phyloP scores from a whole-genome alignment of 2,329 filamentous ascomycete genomes.

The Venturia effusa region DNA sequence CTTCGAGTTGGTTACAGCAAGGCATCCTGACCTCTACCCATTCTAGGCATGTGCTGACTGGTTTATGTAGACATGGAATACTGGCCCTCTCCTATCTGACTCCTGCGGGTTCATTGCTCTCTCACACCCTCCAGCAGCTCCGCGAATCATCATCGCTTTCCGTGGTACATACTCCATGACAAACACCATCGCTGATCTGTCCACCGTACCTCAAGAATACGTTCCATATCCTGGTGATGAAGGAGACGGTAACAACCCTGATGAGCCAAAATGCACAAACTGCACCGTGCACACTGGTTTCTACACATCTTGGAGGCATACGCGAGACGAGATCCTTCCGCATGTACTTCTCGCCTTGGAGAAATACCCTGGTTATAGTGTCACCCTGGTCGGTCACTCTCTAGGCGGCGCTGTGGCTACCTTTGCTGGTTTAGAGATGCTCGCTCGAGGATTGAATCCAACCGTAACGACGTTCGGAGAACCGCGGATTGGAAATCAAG shows the following conservation, averaged over 20 bases:
- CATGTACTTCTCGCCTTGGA: slow-evolving; percentile 49
- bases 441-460: slow-evolving; percentile 63
- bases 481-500: slow-evolving; percentile 51
- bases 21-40: slow-evolving; percentile 13
- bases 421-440: slow-evolving; percentile 78
- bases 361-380: slow-evolving; percentile 57
- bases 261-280: slow-evolving; percentile 52
- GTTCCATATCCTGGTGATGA: slow-evolving; percentile 63
- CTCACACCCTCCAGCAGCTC: slow-evolving; percentile 53
- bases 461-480: slow-evolving; percentile 87
- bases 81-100: slow-evolving; percentile 74
- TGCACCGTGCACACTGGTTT: slow-evolving; percentile 94
- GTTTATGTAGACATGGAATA: slow-evolving; percentile 67
- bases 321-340: slow-evolving; percentile 58
- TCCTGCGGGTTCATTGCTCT: slow-evolving; percentile 89
- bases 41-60: slow-evolving; percentile 8
- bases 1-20: slow-evolving; percentile 61
- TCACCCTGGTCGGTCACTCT: slow-evolving; percentile 81
- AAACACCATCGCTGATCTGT: slow-evolving; percentile 84
- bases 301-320: slow-evolving; percentile 69
- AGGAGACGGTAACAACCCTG: slow-evolving; percentile 23
- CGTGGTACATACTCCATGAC: slow-evolving; percentile 89
- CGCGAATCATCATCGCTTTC: slow-evolving; percentile 74
- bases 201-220: slow-evolving; percentile 81
- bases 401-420: slow-evolving; percentile 87